Conservation (phyloP, 768 basidiomycete species). For the Tulasnella calospora region DNA sequence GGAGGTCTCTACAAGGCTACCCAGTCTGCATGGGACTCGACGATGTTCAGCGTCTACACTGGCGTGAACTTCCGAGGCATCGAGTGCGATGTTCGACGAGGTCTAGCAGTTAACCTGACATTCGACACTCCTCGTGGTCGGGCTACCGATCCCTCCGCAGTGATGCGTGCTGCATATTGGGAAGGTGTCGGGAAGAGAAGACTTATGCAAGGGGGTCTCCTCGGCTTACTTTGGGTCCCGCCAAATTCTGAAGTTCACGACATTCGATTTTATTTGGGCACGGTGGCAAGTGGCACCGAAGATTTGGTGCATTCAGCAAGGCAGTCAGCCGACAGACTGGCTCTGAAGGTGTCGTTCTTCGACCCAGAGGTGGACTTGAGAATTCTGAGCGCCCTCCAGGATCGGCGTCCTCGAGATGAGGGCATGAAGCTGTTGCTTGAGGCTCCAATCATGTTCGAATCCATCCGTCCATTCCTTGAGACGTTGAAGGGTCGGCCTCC, state of each 20-base stretch:
- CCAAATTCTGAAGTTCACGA: not conserved
- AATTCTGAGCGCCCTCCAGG: slow-evolving; percentile 30
- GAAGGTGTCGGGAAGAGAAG: slow-evolving; percentile 55
- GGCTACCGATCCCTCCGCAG: slow-evolving; percentile 43
- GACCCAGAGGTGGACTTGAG: slow-evolving; percentile 53
- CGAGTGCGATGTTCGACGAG: slow-evolving; percentile 37
- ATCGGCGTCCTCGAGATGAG: not conserved
- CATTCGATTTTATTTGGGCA: slow-evolving; percentile 49
- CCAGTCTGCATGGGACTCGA: slow-evolving; percentile 15
- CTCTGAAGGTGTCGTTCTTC: slow-evolving; percentile 57
- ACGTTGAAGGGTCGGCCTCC: slow-evolving; percentile 53
- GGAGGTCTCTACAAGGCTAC: slow-evolving; percentile 33
- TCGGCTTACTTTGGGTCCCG: slow-evolving; percentile 54
- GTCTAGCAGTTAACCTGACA: slow-evolving; percentile 46
- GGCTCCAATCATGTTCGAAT: slow-evolving; percentile 60
- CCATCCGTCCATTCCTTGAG: slow-evolving; percentile 63
- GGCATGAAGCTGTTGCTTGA: slow-evolving; percentile 48
- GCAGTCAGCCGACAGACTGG: slow-evolving; percentile 37
- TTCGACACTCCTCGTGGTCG: slow-evolving; percentile 54
- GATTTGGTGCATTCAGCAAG: slow-evolving; percentile 49
- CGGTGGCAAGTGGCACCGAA: slow-evolving; percentile 41
- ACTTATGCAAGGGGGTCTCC: slow-evolving; percentile 58
- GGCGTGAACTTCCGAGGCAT: slow-evolving; percentile 26
- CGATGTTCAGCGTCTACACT: slow-evolving; percentile 32
- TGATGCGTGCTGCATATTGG: slow-evolving; percentile 53